Evolutionary conservation across 768 basidiomycete genomes (phyloP).

Genomic region (Suillus sp.): DNA sequence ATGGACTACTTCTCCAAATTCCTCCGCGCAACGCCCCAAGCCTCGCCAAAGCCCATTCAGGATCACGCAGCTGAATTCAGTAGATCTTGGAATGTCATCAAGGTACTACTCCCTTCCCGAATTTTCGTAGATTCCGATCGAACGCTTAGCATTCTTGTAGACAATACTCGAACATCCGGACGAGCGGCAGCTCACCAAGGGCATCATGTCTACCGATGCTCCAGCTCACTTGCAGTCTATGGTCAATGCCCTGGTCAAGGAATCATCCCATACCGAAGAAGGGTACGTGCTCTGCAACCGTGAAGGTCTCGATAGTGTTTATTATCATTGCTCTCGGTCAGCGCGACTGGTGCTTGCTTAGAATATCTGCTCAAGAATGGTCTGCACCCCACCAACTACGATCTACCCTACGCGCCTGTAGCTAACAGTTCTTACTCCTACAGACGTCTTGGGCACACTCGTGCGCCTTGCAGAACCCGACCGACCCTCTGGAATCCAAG

Average conservation of each 20-base stretch:
- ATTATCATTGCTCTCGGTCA: constrained; percentile 35
- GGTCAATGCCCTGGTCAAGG: constrained; percentile 85
- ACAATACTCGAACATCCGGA: constrained; percentile 85
- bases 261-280: constrained; percentile 82
- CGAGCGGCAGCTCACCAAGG: constrained; percentile 81
- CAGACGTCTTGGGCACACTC: constrained; percentile 82
- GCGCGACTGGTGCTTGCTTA: constrained; percentile 84
- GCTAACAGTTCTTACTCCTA: constrained; percentile 7
- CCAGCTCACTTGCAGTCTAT: constrained; percentile 75
- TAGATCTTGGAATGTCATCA: constrained; percentile 72
- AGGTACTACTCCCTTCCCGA: constrained; percentile 43
- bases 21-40: constrained; percentile 48
- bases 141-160: constrained; percentile 40
- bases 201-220: constrained; percentile 81
- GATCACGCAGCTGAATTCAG: constrained; percentile 78
- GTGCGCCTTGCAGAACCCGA: constrained; percentile 86
- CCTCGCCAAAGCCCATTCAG: constrained; percentile 48
- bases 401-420: not conserved
- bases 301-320: constrained; percentile 9
- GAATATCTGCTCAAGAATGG: constrained; percentile 92
- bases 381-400: constrained; percentile 30
- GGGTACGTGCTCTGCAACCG: constrained; percentile 57
- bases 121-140: constrained; percentile 8
- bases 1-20: constrained; percentile 93
- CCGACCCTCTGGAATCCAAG: constrained; percentile 87